Conservation (phyloP, 2,329 filamentous ascomycete species). For the Drechslerella coelobrocha region DNA sequence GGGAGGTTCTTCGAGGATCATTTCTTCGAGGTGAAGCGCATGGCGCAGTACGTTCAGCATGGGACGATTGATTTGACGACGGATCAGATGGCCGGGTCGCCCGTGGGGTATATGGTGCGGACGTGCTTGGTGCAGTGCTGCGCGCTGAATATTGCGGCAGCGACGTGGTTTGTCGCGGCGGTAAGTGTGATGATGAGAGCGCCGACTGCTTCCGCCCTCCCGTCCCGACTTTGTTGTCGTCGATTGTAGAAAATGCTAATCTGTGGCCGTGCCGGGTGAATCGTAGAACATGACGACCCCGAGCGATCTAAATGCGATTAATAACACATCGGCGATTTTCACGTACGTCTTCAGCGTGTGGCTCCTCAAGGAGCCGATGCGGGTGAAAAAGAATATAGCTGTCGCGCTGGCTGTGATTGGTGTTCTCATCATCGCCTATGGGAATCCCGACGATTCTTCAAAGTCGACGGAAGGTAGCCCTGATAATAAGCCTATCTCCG, state of each 20-base stretch:
- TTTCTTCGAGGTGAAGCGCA: constrained; percentile 30
- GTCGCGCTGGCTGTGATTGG: constrained; percentile 32
- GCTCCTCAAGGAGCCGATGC: constrained; percentile 47
- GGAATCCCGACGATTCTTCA: constrained; percentile 17
- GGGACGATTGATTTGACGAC: constrained; percentile 37
- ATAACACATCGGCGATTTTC: constrained; percentile 48
- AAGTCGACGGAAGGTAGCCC: constrained; percentile 4
- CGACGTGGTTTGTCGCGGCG: constrained; percentile 41
- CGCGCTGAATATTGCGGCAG: constrained; percentile 37
- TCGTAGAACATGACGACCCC: constrained; percentile 45
- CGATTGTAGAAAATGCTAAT: constrained; percentile 5
- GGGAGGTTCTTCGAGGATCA: constrained; percentile 43
- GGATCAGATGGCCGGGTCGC: constrained; percentile 22
- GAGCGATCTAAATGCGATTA: constrained; percentile 43
- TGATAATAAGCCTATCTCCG: no score
- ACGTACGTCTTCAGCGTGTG: constrained; percentile 47
- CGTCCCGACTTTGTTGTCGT: no score
- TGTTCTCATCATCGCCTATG: constrained; percentile 38
- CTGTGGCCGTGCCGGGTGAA: not conserved
- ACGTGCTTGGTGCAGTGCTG: constrained; percentile 48
- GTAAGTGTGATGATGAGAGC: constrained; percentile 18
- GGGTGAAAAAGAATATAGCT: constrained; percentile 38
- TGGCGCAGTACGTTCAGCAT: constrained; percentile 40
- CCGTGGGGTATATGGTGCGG: constrained; percentile 30
- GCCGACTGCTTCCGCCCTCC: no score